phyloP scores from a whole-genome alignment of 2,329 filamentous ascomycete species.

The Claviceps pazoutovae region DNA sequence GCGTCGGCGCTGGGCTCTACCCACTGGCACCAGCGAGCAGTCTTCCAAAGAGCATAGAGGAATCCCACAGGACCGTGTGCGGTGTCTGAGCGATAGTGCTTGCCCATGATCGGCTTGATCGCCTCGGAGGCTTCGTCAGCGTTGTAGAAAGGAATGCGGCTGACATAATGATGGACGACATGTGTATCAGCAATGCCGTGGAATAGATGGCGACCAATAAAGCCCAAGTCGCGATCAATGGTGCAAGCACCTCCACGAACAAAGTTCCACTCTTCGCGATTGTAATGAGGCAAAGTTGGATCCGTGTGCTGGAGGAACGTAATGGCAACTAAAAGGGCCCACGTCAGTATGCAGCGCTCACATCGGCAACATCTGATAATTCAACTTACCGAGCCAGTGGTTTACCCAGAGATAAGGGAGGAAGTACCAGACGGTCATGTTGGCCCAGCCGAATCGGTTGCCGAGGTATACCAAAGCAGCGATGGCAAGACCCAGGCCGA shows the following conservation, averaged over 20 bases:
- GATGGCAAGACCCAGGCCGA: slow-evolving; percentile 56
- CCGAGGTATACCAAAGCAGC: slow-evolving; percentile 53
- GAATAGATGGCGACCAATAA: slow-evolving; percentile 78
- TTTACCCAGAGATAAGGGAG: slow-evolving; percentile 95
- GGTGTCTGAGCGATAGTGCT: slow-evolving; percentile 79
- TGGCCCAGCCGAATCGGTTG: slow-evolving; percentile 67
- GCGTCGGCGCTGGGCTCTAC: slow-evolving; percentile 83
- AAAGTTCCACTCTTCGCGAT: slow-evolving; percentile 76
- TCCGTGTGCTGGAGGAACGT: slow-evolving; percentile 97
- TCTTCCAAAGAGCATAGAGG: slow-evolving; percentile 67
- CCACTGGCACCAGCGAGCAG: slow-evolving; percentile 84
- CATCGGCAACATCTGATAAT: background rate
- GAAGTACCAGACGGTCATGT: slow-evolving; percentile 90
- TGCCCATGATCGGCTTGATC: slow-evolving; percentile 89
- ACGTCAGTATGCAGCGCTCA: background rate
- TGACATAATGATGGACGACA: slow-evolving; percentile 95
- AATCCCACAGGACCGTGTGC: slow-evolving; percentile 69
- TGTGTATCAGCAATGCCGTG: slow-evolving; percentile 97
- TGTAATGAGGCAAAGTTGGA: slow-evolving; percentile 85
- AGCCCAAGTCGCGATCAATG: slow-evolving; percentile 94
- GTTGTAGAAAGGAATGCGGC: slow-evolving; percentile 91
- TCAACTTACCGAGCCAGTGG: slow-evolving; percentile 84
- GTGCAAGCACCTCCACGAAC: slow-evolving; percentile 87
- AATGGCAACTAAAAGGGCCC: slow-evolving; percentile 64
- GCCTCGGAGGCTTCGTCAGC: slow-evolving; percentile 89